A percentile compares a stretch with the other conserved stretches of the same genome.
Evolutionary conservation across 305 asterid genomes (phyloP).

Genomic region (Rubia peregrina): DNA sequence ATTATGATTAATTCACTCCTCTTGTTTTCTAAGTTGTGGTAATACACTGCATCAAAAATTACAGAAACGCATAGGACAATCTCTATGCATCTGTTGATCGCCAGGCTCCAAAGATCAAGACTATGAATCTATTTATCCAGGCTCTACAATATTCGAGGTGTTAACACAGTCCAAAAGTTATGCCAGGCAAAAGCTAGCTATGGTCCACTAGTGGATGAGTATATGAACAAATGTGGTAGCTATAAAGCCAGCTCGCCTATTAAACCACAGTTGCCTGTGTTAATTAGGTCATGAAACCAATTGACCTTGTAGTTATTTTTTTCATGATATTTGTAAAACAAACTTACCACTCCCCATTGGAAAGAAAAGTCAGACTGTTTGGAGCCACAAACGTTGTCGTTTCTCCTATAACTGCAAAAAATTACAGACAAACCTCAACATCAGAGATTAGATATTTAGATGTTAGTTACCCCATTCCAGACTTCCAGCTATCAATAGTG

Average conservation of each 20-base stretch:
- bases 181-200: not conserved
- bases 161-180: not conserved
- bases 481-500: not conserved
- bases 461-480: not conserved
- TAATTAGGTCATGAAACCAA: not conserved
- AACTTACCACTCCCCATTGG: conserved; percentile 92
- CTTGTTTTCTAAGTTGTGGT: not conserved
- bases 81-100: not conserved
- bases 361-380: conserved; percentile 58
- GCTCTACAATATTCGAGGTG: not conserved
- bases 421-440: conserved; percentile 1
- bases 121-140: not conserved
- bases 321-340: conserved; percentile 6
- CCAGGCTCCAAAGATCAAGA: conserved; percentile 5
- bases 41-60: not conserved
- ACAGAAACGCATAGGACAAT: not conserved
- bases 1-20: not conserved
- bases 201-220: not conserved
- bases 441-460: conserved; percentile 1
- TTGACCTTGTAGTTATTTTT: not conserved
- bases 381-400: conserved; percentile 73
- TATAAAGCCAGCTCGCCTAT: not conserved
- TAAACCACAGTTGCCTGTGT: not conserved
- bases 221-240: not conserved
- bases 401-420: conserved; percentile 88